Base-by-base conservation (phyloP, 2,329 filamentous ascomycete species). In the Penicillium polonicum region DNA sequence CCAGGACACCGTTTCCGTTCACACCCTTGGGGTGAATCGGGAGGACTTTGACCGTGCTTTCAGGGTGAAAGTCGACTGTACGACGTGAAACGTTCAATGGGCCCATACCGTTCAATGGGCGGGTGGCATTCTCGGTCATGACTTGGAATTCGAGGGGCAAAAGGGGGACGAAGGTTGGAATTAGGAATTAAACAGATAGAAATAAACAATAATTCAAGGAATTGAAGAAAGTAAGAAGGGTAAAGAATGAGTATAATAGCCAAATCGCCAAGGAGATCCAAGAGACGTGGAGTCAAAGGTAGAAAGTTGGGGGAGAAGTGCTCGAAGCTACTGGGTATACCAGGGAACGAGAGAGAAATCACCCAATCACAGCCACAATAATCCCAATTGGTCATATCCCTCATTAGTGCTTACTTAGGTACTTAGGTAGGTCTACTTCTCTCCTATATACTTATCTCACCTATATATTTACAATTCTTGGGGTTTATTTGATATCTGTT, bases 31-130 rank as follows among this genome's bases (percentile, higher is more conserved):
- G 59, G 15, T 62, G 63, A 27, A 62, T 42, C 27, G 66, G 59
- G 48, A 61, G 56, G 21, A 55, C 56, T 55, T 59, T 64, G n/a
- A 64, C 57, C n/a, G 62, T 54, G 23, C 63, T 50, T 15, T 68
- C 65, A 25, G 66, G 50, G 13, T 69, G 45, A 44, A 71, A 62
- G 41, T 70, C 68, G 53, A 71, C 66, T 6, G 72, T 70, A 44
- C 64, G 68, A 50, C 65, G 69, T 25, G 63, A 65, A 52, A 59
- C 23, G 23, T 23, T 4, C 23, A 23, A 23, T 23, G 23, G 23
- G 23, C 23, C 23, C 23, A 71, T 57, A 54, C 68, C 71, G 60
- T 72, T 68, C 58, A 70, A 70, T 62, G 64, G 71, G 52, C 60
- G 68, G 29, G 59, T 64, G 65, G 68, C 50, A 48, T 45, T 45